Evolutionary conservation across 768 basidiomycete genomes (phyloP).

Genomic region (Pulveroboletus sp.): DNA sequence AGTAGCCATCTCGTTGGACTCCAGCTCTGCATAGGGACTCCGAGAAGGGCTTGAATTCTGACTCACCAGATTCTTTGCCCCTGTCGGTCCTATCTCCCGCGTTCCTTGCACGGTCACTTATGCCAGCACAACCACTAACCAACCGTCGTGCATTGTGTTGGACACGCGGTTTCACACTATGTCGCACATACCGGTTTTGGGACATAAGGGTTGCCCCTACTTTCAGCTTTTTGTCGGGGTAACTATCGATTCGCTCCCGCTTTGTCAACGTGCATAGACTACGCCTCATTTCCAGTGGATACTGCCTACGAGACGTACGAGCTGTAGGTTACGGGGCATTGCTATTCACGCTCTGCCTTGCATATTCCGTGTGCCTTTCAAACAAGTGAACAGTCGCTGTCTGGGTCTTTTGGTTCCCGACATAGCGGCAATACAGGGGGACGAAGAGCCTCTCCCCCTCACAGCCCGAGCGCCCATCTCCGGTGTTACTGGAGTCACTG

Average conservation of each 20-base stretch:
- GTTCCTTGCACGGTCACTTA: background rate
- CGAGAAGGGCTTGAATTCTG: background rate
- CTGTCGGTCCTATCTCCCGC: too few species aligned
- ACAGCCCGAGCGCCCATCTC: conserved; percentile 8
- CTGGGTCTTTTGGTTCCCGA: background rate
- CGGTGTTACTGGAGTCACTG: background rate
- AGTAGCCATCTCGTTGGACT: background rate
- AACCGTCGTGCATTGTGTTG: background rate
- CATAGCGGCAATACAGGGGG: too few species aligned
- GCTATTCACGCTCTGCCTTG: conserved; percentile 26
- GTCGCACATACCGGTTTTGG: background rate
- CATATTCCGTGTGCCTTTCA: conserved; percentile 30
- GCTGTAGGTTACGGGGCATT: conserved; percentile 6
- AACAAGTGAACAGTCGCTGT: conserved; percentile 13
- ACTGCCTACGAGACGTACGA: background rate
- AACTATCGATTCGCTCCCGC: too few species aligned
- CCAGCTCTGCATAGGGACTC: background rate
- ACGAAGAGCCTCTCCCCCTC: conserved; percentile 13
- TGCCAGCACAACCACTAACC: background rate
- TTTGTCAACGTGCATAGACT: background rate
- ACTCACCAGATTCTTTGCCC: background rate
- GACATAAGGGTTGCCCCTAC: background rate
- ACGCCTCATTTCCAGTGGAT: background rate
- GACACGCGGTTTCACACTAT: background rate
- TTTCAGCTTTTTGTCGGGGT: background rate